A percentile compares a stretch with the other conserved stretches of the same genome.
These are phyloP conservation scores for Mollisia scopiformis DNA, from an alignment of 2,329 filamentous ascomycete genomes.

Conservation along the genomic window DNA sequence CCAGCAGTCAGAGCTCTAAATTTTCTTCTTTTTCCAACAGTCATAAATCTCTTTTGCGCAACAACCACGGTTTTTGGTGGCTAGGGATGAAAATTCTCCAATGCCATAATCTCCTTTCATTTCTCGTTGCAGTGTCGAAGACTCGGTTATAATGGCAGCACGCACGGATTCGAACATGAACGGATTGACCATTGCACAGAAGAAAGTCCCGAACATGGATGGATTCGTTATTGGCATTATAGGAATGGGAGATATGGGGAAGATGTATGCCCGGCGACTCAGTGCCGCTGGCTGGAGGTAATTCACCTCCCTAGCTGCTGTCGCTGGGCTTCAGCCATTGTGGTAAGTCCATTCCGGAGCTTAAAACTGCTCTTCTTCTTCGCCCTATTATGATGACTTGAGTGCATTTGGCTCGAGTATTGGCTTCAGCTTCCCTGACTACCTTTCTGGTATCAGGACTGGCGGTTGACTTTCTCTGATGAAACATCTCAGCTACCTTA, in stretches of 20 bases:
- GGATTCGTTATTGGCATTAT: conserved; percentile 88
- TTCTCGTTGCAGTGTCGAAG: not conserved
- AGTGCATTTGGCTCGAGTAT: conserved; percentile 99
- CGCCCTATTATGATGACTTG: conserved; percentile 86
- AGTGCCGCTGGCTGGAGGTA: conserved; percentile 97
- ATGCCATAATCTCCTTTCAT: not conserved
- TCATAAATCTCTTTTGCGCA: not conserved
- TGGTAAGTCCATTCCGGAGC: conserved; percentile 28
- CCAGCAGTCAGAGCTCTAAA: not conserved
- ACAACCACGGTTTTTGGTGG: not conserved
- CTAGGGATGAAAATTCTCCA: not conserved
- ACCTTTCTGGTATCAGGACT: conserved; percentile 75
- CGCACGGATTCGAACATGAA: conserved; percentile 8
- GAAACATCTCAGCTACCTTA: conserved; percentile 99
- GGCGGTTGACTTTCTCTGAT: conserved; percentile 83
- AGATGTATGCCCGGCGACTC: conserved; percentile 91
- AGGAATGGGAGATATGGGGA: conserved; percentile 99
- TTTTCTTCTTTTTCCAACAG: not conserved
- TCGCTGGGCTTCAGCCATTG: conserved; percentile 31
- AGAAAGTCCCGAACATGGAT: conserved; percentile 20
- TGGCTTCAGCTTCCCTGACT: conserved; percentile 62
- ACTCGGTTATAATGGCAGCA: conserved; percentile 3
- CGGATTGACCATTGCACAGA: not conserved
- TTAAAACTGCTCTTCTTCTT: conserved; percentile 11
- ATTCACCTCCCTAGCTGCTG: conserved; percentile 38